Base-by-base conservation (phyloP, 2,329 filamentous ascomycete species). In the Cladosporium sphaerospermum region DNA sequence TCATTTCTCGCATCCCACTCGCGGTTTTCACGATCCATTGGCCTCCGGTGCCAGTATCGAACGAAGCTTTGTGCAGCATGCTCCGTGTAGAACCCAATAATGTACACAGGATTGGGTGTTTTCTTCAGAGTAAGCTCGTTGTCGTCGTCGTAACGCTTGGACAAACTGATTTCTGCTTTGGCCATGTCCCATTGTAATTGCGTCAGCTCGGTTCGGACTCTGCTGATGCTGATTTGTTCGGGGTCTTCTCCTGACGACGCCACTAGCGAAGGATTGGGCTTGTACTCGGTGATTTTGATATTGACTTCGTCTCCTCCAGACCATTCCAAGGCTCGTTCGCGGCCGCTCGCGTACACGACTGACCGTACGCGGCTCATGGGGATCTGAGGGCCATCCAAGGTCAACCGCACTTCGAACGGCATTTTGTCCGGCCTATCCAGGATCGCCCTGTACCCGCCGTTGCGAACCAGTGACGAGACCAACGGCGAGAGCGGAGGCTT, bases 21-120 rank as follows among this genome's bases (percentile, higher is more conserved):
- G 14, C 43, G 18, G 39, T 47, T 28, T 61, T 18, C 72, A 9
- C 43, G 40, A 6, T 55, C 72, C 58, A 80, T 67, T 19, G 70
- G 67, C 49, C 71, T 69, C 39, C 74, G 65, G 68, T 82, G 76
- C 79, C 79, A 83, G 54, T 73, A 67, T 45, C 70, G 61, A 3
- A 74, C 71, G 65, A 80, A 81, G 56, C 75, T 67, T 51, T 72
- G 74, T 16, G 81, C 81, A 56, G 81, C 80, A 9, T 70, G 69
- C 46, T 75, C 70, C n/a, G 78, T 77, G 11, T 71, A 63, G 56
- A 86, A 83, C 4, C 77, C 74, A 18, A 85, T 60, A 11, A 85
- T 69, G 69, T 64, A 67, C 4, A 66, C 62, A 14, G 54, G 31
- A 7, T 42, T 43, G 11, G 57, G 55, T n/a, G 80, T 81, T 39